Base-by-base conservation (phyloP, 2,329 filamentous ascomycete genomes). In the Alternaria triticimaculans region DNA sequence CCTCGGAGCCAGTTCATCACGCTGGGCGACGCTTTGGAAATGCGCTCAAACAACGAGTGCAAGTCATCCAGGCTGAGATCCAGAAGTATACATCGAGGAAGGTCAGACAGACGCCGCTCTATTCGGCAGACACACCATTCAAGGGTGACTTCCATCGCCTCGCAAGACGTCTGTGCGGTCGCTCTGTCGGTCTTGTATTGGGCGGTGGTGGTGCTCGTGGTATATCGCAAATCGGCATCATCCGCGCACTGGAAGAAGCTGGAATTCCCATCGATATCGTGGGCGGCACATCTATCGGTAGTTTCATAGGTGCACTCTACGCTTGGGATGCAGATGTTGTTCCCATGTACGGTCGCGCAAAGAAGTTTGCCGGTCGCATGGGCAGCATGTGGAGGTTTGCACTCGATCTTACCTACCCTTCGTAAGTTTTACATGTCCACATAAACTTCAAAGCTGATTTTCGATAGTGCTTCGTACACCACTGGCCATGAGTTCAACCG, bases 321-420 rank as follows among this genome's bases (percentile, higher is more conserved):
- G 96, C 96, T 2, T 92, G 95, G 60, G 96, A 99, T 77, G 96
- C 95, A 10, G 96, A 99, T 76, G 90, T 97, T 1, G 95, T 99
- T 5, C 96, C 96, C 12, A 97, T 98, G 87, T 97, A 97, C 74
- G 96, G 96, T 0, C 88, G 96, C 49, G 94, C 94, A 14, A 99
- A 99, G 86, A 97, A 97, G 78, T 99, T 99, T 79, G 89, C 96
- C 0, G 94, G 96, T 5, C 91, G 96, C n/a, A 99, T 99, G 96
- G 93, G 93, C 48, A 98, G 95, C 80, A 93, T 98, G 82, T 99
- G 96, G 96, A 89, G 96, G n/a, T 97, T 99, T 78, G 94, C 94
- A 1, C 85, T 99, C 3, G 96, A 99, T 76, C 81, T 99, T 72
- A 99, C 96, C 0, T 99, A 99, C 78, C 96, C 96, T 0, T 96